Base-by-base conservation (phyloP, 2,329 filamentous ascomycete species). In the Fusarium napiforme region DNA sequence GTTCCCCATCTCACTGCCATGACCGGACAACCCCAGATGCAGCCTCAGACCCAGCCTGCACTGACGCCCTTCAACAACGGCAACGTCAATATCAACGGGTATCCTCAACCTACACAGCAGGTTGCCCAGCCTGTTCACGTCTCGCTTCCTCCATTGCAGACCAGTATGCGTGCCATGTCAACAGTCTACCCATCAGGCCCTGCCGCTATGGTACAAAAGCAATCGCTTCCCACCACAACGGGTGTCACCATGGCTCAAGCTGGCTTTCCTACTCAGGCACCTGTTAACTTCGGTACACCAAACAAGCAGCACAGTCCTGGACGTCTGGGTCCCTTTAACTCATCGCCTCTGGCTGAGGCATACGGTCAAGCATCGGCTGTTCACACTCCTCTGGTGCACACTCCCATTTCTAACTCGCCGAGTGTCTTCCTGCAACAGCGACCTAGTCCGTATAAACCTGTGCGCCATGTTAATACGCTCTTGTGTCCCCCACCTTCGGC, bases 371-470 rank as follows among this genome's bases (percentile, higher is more conserved):
- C 75, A 55, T 88, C 89, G 5, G 82, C 85, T 16, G 84, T 87
- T 16, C 88, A 90, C 59, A 89, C 91, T 14, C 91, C 92, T 4
- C 78, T 82, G 43, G 76, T 76, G 8, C 88, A 91, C 55, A 89
- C 91, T 14, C 91, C 92, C 10, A 89, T 90, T 49, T 92, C 93
- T 37, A 89, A 96, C 72, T 98, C 96, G 37, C 96, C 96, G 2
- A 95, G 93, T 16, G 90, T 94, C 78, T 97, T 97, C 82, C 86
- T 98, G 42, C 93, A 93, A 78, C 94, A 97, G 80, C 90, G 96
- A 64, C 92, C 93, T 72, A 98, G 96, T 62, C 96, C 96, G 7
- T 98, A 98, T 83, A 93, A 94, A 72, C 96, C 96, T 3, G 92
- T 98, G 43, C 93, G 95, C 60, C 90, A 94, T 69, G 94, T 98